Base-by-base conservation (phyloP, 2,329 filamentous ascomycete genomes). In the Microcera coccophila region DNA sequence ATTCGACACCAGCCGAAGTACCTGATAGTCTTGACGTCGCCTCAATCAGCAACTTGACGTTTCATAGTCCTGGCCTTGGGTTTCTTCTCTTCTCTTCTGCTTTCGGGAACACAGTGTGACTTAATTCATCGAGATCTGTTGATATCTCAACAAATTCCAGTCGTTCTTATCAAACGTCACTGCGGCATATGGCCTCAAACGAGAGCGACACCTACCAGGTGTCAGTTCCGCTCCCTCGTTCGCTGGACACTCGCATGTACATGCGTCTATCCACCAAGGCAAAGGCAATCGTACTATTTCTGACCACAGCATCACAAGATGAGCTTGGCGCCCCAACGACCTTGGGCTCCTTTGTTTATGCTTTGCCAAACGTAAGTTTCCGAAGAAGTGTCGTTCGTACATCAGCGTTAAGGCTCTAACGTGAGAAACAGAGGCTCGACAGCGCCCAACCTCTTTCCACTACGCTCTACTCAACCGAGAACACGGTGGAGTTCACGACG, bases 291-390 rank as follows among this genome's bases (percentile, higher is more conserved):
- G 63, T 81, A 41, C 62, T 85, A n/a, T 80, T 81, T 57, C 66
- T 85, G 35, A 79, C 80, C 1, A 84, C 81, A 0, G 71, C 75
- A 3, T 62, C 73, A 19, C 69, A 70, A 42, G 78, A 78, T 39
- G 75, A 80, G 32, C 62, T 66, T n/a, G 69, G 69, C 11, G 61
- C 66, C 8, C 62, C 73, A 7, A 70, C 77, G 31, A 70, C 77
- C 38, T 76, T 97, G 66, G 91, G 93, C 3, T 95, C 89, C 38
- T 91, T 97, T 61, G 87, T 97, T 35, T 97, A 95, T 62, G 87
- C 90, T 3, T 79, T 98, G 63, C 91, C 93, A 14, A 86, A 95
- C 69, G 93, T 95, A 71, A 57, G 70, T 63, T 18, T 8, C 22
- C 22, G 7, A 26, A 7, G 7, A 26, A 26, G 12, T 12, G 22